Evolutionary conservation across 129 eudicot genomes (phyloP), one percentile per base, ranked within the genome.

Genomic region (Arctium minus): DNA sequence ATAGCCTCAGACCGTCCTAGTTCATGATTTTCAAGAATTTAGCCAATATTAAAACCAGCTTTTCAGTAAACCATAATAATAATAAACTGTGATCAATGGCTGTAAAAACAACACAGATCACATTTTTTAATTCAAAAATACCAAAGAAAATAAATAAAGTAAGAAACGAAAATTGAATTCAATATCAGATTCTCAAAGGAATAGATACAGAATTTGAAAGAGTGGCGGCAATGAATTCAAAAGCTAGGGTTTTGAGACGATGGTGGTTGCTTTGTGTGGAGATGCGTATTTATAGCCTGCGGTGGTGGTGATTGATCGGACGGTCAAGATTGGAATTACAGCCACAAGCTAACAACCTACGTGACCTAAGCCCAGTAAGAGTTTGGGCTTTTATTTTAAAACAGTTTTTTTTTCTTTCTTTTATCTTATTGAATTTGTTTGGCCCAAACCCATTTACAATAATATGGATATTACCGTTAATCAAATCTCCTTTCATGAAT

Each of bases 1-100:
- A 56, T 42, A 85, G 91, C 93, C 90, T 89, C 93, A 89, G 93
- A 85, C 89, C 93, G 90, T 89, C 93, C 93, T 89, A 89, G 93
- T 89, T 72, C 79, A 87, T 77, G 75, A 60, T 60, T 79, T 75
- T 87, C 93, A 73, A 79, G 88, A 87, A 69, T 13, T 56, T 10
- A 67, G 70, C 75, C 44, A 44, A 31, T 33, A 39, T 79, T 3
- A 50, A 40, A 70, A 15, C 27, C 80, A 72, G 80, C 74, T 64
- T 60, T 71, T 82, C 77, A 78, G 82, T 67, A 32, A 76, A 67
- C 78, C 48, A 67, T 42, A 68, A 50, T 42, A 68, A 50, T 42
- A 36, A 40, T 30, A 65, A 40, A 56, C 65, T 10, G 27, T 89
- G 88, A 87, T 86, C 90, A 76, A 17, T 27, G 88, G 87, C 92